phyloP scores from a whole-genome alignment of 2,329 filamentous ascomycete species.

The Incumbomyces delicatus region DNA sequence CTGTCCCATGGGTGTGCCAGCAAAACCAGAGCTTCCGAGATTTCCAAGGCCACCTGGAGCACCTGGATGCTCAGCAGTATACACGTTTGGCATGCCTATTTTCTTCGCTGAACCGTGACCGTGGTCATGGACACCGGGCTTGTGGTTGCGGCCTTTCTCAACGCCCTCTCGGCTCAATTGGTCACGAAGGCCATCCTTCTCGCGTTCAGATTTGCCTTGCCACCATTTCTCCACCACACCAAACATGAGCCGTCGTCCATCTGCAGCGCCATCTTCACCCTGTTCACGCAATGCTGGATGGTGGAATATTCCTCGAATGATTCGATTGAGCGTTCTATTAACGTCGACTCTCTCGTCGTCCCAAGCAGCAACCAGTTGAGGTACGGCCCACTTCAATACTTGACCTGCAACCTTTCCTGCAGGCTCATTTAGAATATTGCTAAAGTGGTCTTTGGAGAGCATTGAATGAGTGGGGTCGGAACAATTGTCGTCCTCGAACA shows the following conservation, averaged over 20 bases:
- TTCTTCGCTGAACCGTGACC: constrained; percentile 80
- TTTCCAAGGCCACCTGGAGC: constrained; percentile 29
- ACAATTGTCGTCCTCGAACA: constrained; percentile 68
- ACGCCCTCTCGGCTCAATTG: constrained; percentile 75
- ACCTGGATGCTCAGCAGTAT: constrained; percentile 31
- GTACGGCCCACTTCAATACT: constrained; percentile 75
- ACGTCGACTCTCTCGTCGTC: constrained; percentile 66
- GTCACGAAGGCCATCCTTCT: constrained; percentile 57
- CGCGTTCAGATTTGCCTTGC: constrained; percentile 52
- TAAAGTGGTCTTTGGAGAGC: constrained; percentile 93
- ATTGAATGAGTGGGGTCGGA: constrained; percentile 88
- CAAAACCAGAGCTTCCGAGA: constrained; percentile 21
- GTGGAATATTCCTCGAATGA: constrained; percentile 75
- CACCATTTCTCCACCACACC: constrained; percentile 76
- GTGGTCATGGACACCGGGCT: constrained; percentile 69
- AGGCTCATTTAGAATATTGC: constrained; percentile 78
- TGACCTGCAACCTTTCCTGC: constrained; percentile 73
- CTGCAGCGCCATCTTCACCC: constrained; percentile 59
- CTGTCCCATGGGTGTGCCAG: constrained; percentile 25
- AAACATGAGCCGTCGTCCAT: constrained; percentile 71
- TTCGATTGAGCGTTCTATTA: constrained; percentile 60
- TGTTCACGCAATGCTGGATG: constrained; percentile 69
- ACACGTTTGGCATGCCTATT: constrained; percentile 63
- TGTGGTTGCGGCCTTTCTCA: constrained; percentile 69
- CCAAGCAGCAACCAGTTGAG: constrained; percentile 79